These are phyloP conservation scores for Elaeagnus macrophylla DNA, from an alignment of 306 rosid species.

Conservation along the genomic window DNA sequence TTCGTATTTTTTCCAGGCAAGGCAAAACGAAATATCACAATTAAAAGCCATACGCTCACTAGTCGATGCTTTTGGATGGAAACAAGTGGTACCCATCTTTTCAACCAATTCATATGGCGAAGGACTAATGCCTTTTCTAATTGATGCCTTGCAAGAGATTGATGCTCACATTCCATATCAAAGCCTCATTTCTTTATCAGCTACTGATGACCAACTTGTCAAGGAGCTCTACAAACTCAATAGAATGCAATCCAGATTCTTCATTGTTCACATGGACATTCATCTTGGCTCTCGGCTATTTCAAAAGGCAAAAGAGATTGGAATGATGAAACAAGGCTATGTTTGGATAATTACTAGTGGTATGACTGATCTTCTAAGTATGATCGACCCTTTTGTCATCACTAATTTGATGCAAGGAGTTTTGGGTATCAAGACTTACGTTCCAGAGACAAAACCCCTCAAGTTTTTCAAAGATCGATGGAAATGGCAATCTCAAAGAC, in stretches of 20 bases:
- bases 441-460: slow-evolving; percentile 21
- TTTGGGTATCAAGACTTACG: slow-evolving; percentile 32
- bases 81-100: slow-evolving; percentile 37
- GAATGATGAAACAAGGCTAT: slow-evolving; percentile 36
- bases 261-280: slow-evolving; percentile 40
- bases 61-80: slow-evolving; percentile 38
- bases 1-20: slow-evolving; percentile 36
- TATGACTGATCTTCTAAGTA: slow-evolving; percentile 18
- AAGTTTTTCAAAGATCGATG: slow-evolving; percentile 22
- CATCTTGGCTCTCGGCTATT: slow-evolving; percentile 30
- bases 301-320: slow-evolving; percentile 28
- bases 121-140: slow-evolving; percentile 35
- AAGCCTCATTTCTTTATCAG: slow-evolving; percentile 22
- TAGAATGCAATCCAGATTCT: slow-evolving; percentile 43
- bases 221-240: slow-evolving; percentile 35
- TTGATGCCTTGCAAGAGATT: slow-evolving; percentile 27
- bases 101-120: slow-evolving; percentile 34
- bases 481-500: slow-evolving; percentile 22
- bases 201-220: slow-evolving; percentile 26
- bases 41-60: slow-evolving; percentile 31
- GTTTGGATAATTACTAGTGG: slow-evolving; percentile 40
- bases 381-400: slow-evolving; percentile 1
- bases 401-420: slow-evolving; percentile 36
- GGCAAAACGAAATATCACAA: slow-evolving; percentile 38
- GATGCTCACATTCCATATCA: slow-evolving; percentile 27